phyloP scores from a whole-genome alignment of 371 early-diverging fungal species.

The Massospora cicadina region DNA sequence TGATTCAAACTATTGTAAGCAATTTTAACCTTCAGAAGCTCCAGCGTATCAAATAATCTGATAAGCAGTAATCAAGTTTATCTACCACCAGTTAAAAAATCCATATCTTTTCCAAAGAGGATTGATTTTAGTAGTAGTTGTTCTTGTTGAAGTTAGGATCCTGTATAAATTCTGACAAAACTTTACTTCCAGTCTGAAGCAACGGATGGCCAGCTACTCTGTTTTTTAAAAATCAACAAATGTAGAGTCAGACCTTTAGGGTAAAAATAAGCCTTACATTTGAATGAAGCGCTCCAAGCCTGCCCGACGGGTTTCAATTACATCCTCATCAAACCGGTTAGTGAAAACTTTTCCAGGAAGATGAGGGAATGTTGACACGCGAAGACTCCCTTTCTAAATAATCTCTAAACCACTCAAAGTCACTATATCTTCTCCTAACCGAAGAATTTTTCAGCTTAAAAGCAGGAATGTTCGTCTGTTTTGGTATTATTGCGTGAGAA shows the following conservation, averaged over 20 bases:
- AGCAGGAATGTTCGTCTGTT: constrained; percentile 88
- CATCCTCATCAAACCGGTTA: constrained; percentile 84
- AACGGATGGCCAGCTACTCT: constrained; percentile 92
- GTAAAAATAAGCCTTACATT: constrained; percentile 43
- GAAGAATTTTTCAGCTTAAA: constrained; percentile 73
- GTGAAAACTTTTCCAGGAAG: constrained; percentile 95
- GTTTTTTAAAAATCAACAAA: constrained; percentile 10
- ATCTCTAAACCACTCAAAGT: constrained; percentile 96
- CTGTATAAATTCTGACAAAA: constrained; percentile 86
- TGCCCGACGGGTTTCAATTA: constrained; percentile 78
- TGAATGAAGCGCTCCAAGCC: constrained; percentile 90
- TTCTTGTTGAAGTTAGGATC: constrained; percentile 71
- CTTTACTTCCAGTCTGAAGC: constrained; percentile 91
- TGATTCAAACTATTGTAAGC: no score
- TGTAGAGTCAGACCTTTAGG: not conserved
- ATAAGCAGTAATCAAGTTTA: no score
- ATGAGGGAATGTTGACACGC: constrained; percentile 85
- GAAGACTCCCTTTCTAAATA: constrained; percentile 76
- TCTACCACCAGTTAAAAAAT: no score
- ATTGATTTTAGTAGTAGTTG: constrained; percentile 42
- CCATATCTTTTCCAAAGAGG: no score
- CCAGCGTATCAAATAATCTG: no score
- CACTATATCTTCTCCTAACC: constrained; percentile 88
- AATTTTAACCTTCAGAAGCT: no score
- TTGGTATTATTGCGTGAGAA: constrained; percentile 7